phyloP scores from a whole-genome alignment of 1,284 basidiomycete genomes.

The Malassezia brasiliensis region DNA sequence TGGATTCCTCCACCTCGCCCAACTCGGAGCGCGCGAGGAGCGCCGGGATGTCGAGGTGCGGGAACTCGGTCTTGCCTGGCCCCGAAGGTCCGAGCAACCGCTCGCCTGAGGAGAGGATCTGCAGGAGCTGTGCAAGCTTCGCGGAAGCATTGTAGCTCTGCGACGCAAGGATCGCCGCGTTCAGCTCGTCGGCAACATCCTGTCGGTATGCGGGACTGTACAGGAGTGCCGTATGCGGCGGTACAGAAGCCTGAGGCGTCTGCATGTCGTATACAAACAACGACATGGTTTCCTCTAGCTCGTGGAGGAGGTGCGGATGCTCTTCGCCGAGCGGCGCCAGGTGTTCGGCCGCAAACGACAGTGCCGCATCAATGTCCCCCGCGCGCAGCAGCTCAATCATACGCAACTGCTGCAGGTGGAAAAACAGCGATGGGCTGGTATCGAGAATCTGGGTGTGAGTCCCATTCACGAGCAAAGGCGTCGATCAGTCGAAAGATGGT shows the following conservation, averaged over 20 bases:
- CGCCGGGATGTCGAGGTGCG: slow-evolving; percentile 27
- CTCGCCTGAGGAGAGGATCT: slow-evolving; percentile 81
- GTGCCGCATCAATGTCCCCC: slow-evolving; percentile 66
- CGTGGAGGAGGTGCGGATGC: slow-evolving; percentile 79
- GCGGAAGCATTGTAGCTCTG: slow-evolving; percentile 84
- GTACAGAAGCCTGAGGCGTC: slow-evolving; percentile 42
- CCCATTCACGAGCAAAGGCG: background rate
- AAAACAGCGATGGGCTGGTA: slow-evolving; percentile 77
- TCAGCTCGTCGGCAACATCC: slow-evolving; percentile 81
- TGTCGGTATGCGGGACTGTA: slow-evolving; percentile 75
- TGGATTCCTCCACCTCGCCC: background rate
- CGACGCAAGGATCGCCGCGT: slow-evolving; percentile 83
- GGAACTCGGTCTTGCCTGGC: slow-evolving; percentile 33
- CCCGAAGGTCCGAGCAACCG: slow-evolving; percentile 59
- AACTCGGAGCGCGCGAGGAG: slow-evolving; percentile 5
- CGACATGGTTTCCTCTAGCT: slow-evolving; percentile 91
- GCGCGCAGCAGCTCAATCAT: slow-evolving; percentile 87
- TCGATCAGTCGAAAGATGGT: slow-evolving; percentile 22
- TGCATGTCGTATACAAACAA: slow-evolving; percentile 70
- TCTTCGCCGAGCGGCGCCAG: slow-evolving; percentile 89
- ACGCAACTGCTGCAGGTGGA: slow-evolving; percentile 84
- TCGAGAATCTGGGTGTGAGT: slow-evolving; percentile 68
- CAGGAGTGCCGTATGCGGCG: slow-evolving; percentile 61
- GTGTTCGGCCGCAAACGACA: slow-evolving; percentile 83
- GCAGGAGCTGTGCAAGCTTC: slow-evolving; percentile 74